Evolutionary conservation across 345 rosid species (phyloP).

Genomic region (Boechera stricta): DNA sequence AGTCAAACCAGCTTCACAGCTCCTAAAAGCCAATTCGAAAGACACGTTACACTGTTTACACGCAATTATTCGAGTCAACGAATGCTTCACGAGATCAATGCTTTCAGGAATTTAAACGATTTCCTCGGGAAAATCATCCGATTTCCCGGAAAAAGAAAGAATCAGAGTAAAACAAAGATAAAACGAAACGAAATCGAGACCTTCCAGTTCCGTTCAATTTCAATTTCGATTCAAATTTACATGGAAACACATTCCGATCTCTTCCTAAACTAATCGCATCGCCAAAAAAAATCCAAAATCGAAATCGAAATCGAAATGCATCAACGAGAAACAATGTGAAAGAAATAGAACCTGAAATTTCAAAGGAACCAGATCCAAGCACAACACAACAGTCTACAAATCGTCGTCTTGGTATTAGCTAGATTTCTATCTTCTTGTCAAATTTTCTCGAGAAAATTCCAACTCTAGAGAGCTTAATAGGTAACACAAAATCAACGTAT

Average conservation of each 20-base stretch:
- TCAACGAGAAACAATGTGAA: conserved; percentile 34
- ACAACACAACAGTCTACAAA: conserved; percentile 10
- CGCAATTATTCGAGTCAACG: background rate
- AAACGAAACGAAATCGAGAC: background rate
- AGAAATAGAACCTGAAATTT: conserved; percentile 25
- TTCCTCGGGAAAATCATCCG: conserved; percentile 22
- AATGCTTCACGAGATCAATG: conserved; percentile 25
- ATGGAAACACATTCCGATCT: conserved; percentile 32
- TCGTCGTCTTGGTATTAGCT: background rate
- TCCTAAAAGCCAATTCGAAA: background rate
- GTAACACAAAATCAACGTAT: background rate
- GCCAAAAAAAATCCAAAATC: background rate
- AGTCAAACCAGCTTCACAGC: conserved; percentile 36
- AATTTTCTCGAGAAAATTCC: background rate
- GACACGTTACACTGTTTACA: background rate
- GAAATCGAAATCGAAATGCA: conserved; percentile 7
- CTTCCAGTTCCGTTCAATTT: conserved; percentile 9
- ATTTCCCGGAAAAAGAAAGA: conserved; percentile 21
- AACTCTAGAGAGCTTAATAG: conserved; percentile 9
- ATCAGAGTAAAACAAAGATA: background rate
- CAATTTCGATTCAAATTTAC: background rate
- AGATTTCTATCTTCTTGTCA: background rate
- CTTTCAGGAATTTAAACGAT: conserved; percentile 1
- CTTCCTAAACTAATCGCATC: conserved; percentile 24
- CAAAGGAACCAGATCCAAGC: conserved; percentile 35